Conservation (phyloP, 257 asterid genomes). For the Haberlea rhodopensis region DNA sequence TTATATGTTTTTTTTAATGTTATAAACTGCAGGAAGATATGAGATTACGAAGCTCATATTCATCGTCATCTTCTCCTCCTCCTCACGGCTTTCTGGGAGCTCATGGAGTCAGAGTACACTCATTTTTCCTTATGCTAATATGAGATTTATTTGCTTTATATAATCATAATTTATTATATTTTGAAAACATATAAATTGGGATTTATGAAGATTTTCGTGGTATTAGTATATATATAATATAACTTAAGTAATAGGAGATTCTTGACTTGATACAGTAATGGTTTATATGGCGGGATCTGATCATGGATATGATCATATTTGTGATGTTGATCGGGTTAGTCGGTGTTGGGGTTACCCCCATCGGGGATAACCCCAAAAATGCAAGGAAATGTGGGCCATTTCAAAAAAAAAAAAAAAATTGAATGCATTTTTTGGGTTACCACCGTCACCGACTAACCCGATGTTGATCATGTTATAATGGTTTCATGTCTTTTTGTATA, state of each 20-base stretch:
- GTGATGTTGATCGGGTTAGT: no score
- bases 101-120: conserved; percentile 61
- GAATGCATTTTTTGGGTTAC: no score
- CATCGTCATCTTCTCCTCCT: conserved; percentile 43
- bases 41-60: conserved; percentile 51
- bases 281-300: neutral
- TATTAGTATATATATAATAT: no score
- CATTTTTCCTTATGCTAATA: no score
- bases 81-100: conserved; percentile 47
- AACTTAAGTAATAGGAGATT: no score
- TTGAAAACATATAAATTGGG: neutral
- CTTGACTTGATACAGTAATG: no score
- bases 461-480: neutral
- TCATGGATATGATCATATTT: neutral
- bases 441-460: no score
- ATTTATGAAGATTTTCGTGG: no score
- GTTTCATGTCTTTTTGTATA: neutral
- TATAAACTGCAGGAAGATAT: conserved; percentile 65
- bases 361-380: no score
- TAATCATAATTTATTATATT: neutral
- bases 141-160: neutral
- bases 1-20: conserved; percentile 9
- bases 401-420: no score
- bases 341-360: no score
- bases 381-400: no score